Percentiles rank a stretch among this genome's conserved stretches.
Conservation (phyloP, 2,329 filamentous ascomycete genomes). For the Fusarium circinatum region DNA sequence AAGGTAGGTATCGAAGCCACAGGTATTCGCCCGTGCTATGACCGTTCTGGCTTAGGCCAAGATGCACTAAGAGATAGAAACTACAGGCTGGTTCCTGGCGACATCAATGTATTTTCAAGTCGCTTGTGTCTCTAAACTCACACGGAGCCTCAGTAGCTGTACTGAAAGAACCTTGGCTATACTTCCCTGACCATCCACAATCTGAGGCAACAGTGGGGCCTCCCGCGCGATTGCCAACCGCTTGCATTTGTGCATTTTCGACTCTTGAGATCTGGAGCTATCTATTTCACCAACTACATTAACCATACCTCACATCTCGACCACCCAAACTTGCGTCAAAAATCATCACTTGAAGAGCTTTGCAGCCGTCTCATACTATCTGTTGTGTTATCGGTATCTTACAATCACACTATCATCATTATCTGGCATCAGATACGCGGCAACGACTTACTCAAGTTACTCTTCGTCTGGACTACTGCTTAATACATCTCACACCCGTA, state of each 20-base stretch:
- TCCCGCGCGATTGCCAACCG: conserved; percentile 18
- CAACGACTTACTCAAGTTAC: conserved; percentile 20
- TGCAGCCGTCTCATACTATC: neutral
- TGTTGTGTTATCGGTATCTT: neutral
- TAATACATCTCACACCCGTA: neutral
- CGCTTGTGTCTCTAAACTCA: neutral
- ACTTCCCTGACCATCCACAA: conserved; percentile 15
- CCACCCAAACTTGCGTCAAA: neutral
- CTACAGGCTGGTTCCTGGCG: conserved; percentile 16
- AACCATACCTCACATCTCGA: conserved; percentile 7
- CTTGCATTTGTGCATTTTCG: conserved; percentile 34
- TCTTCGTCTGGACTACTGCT: neutral
- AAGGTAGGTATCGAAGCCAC: conserved; percentile 21
- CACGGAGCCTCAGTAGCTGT: no score
- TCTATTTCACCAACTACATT: conserved; percentile 34
- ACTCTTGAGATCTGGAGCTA: conserved; percentile 22
- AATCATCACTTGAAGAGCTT: neutral
- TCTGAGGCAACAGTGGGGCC: neutral
- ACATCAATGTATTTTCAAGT: conserved; percentile 1
- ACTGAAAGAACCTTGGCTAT: neutral
- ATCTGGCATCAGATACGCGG: neutral
- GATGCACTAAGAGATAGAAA: conserved; percentile 10
- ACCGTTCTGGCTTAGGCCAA: conserved; percentile 10
- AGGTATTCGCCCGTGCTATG: neutral
- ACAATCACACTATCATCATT: neutral